These are phyloP conservation scores for Neostapfia colusana DNA, from an alignment of 176 grass and related monocot genomes.

Conservation along the genomic window DNA sequence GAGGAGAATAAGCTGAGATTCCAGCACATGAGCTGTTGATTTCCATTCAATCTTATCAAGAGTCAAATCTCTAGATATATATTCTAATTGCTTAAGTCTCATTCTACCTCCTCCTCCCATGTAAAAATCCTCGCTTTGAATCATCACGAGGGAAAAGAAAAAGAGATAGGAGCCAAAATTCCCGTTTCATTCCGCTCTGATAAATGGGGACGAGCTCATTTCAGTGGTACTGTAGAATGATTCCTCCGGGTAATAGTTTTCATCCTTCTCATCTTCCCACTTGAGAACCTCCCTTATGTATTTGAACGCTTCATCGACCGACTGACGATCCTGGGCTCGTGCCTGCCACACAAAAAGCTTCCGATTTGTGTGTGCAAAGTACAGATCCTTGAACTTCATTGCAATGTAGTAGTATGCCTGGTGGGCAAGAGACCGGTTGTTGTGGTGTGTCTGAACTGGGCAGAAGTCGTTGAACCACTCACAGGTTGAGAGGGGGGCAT, in stretches of 20 bases:
- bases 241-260: slow-evolving; percentile 59
- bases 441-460: slow-evolving; percentile 63
- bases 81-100: too few species aligned
- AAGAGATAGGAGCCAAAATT: too few species aligned
- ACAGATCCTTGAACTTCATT: slow-evolving; percentile 87
- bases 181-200: slow-evolving; percentile 60
- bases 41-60: too few species aligned
- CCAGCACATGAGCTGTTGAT: too few species aligned
- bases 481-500: slow-evolving; percentile 46
- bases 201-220: slow-evolving; percentile 74
- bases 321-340: slow-evolving; percentile 53
- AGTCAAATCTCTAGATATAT: too few species aligned
- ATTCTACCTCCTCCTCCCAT: too few species aligned
- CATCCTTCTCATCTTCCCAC: slow-evolving; percentile 87
- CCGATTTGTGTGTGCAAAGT: slow-evolving; percentile 50
- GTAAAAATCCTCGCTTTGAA: too few species aligned
- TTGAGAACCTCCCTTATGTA: slow-evolving; percentile 78
- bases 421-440: slow-evolving; percentile 72
- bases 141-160: too few species aligned
- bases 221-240: slow-evolving; percentile 95
- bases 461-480: slow-evolving; percentile 88
- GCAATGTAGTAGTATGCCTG: slow-evolving; percentile 87
- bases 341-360: slow-evolving; percentile 94
- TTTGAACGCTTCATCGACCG: slow-evolving; percentile 79
- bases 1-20: too few species aligned